These are phyloP conservation scores for Xylaria sp. DNA, from an alignment of 495 filamentous ascomycete genomes.

Conservation along the genomic window DNA sequence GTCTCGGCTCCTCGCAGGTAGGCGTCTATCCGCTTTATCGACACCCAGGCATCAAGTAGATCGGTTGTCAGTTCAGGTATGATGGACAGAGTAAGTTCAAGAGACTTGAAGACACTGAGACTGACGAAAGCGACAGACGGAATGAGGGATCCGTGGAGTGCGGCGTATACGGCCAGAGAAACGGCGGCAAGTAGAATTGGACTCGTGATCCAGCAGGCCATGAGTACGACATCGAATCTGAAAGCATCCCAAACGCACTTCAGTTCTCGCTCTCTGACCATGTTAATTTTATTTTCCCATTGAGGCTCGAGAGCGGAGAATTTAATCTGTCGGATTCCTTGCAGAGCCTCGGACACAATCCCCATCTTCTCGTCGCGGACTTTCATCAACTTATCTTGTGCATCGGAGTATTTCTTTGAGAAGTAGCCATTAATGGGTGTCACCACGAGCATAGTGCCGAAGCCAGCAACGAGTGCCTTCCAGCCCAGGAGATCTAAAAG, in stretches of 20 bases:
- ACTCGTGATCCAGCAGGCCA: slow-evolving; percentile 74
- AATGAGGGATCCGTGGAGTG: slow-evolving; percentile 64
- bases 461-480: slow-evolving; percentile 71
- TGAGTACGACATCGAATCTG: slow-evolving; percentile 61
- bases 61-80: slow-evolving; percentile 78
- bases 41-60: slow-evolving; percentile 73
- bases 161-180: slow-evolving; percentile 72
- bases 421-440: slow-evolving; percentile 73
- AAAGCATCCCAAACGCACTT: slow-evolving; percentile 69
- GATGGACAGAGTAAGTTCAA: slow-evolving; percentile 73
- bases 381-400: slow-evolving; percentile 80
- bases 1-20: slow-evolving; percentile 76
- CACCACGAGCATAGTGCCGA: slow-evolving; percentile 66
- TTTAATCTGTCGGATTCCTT: slow-evolving; percentile 88
- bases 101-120: slow-evolving; percentile 72
- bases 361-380: slow-evolving; percentile 78
- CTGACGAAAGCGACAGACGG: slow-evolving; percentile 85
- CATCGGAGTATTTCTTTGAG: slow-evolving; percentile 68
- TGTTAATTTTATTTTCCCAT: slow-evolving; percentile 79
- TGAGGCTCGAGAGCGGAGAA: slow-evolving; percentile 82
- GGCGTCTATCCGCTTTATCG: slow-evolving; percentile 73
- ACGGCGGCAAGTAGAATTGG: slow-evolving; percentile 77
- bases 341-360: slow-evolving; percentile 79
- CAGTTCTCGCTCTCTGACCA: slow-evolving; percentile 71
- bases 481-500: slow-evolving; percentile 75